Percentiles rank a stretch among this genome's conserved stretches.
Conservation (phyloP, 1,284 basidiomycete genomes). For the Leccinum angustisporum region DNA sequence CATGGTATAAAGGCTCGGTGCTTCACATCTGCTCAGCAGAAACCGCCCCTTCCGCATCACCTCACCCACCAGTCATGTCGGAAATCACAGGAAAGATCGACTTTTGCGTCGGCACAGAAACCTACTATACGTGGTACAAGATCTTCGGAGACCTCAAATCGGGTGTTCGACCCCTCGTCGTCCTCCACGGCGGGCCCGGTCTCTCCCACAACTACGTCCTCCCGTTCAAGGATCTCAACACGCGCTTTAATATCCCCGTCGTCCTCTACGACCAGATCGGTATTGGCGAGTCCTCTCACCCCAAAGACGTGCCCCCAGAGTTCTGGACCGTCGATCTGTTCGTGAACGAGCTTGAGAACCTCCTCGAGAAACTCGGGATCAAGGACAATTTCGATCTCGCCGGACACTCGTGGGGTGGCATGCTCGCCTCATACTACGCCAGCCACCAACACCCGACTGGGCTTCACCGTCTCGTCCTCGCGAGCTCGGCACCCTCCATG, state of each 20-base stretch:
- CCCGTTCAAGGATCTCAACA: constrained; percentile 38
- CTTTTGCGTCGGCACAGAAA: constrained; percentile 10
- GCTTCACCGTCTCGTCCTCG: constrained; percentile 35
- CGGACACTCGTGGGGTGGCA: constrained; percentile 54
- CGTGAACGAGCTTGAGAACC: constrained; percentile 47
- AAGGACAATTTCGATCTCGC: constrained; percentile 41
- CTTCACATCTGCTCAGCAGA: background rate
- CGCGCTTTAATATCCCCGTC: constrained; percentile 37
- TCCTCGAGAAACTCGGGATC: constrained; percentile 41
- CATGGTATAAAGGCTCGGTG: background rate
- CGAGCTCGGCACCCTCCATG: background rate
- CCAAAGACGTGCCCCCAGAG: constrained; percentile 31
- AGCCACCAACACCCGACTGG: constrained; percentile 44
- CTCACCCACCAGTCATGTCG: constrained; percentile 9
- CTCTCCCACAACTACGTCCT: constrained; percentile 43
- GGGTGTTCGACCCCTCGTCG: constrained; percentile 35
- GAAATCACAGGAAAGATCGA: constrained; percentile 17
- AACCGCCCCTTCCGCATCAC: background rate
- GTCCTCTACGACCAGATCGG: constrained; percentile 54
- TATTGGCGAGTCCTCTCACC: constrained; percentile 44
- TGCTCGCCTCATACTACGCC: constrained; percentile 41
- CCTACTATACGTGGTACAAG: constrained; percentile 30
- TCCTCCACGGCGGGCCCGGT: constrained; percentile 46
- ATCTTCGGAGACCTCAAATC: constrained; percentile 17
- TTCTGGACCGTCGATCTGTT: constrained; percentile 53